Base-by-base conservation (phyloP, 345 rosid genomes). In the Theobroma cacao region DNA sequence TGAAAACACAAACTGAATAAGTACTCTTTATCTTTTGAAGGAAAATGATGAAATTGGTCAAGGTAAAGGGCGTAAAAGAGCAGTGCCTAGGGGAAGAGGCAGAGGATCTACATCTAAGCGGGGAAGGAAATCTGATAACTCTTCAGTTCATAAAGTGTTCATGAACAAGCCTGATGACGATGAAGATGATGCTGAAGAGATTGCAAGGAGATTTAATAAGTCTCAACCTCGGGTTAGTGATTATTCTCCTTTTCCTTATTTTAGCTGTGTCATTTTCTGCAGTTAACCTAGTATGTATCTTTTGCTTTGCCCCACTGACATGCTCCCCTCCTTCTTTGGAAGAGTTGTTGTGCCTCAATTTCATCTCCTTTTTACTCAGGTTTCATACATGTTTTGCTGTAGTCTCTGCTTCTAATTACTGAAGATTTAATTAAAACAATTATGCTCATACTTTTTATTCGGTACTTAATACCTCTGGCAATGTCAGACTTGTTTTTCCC, bases 51-150 rank as follows among this genome's bases (percentile, higher is more conserved):
- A 70, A 79, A 80, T 36, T 70, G 63, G 80, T n/a, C 82, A 30
- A 79, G 84, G 87, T 41, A 88, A 84, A 85, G 91, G 97, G 24
- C 85, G 88, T 36, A 95, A 95, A 90, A 88, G 99, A 84, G 92
- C 92, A 52, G 87, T 90, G 75, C 83, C 87, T 60, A 88, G 89
- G 82, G 92, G 91, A 72, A 85, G 87, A 83, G 90, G 91, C 58
- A 91, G 94, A 81, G 94, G 90, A 22, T 84, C 89, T 2, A 76
- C 91, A 80, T 55, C 99, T 76, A 93, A 95, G 84, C 91, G 97
- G 59, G 96, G 99, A 65, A 86, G 85, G 79, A 91, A 86, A 81
- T 78, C 89, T 28, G 93, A 89, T 62, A 89, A 84, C 85, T 86
- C 97, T 64, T 84, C 89, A 40, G 72, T 88, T 80, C 89, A 87